Evolutionary conservation across 2,329 filamentous ascomycete genomes (phyloP).

Genomic region (Ascochyta clinopodiicola): DNA sequence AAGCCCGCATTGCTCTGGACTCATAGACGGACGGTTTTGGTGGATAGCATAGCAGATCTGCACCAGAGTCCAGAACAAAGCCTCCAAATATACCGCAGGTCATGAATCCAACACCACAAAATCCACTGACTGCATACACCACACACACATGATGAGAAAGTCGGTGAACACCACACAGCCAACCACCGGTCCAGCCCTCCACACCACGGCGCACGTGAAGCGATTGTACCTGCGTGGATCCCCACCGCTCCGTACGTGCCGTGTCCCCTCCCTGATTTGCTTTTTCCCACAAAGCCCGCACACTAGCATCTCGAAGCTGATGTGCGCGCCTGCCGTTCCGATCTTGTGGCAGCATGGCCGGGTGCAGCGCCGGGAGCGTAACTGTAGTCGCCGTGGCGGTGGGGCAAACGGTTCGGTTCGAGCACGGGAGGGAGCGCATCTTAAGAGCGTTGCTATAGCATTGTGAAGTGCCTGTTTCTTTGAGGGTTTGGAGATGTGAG

Average conservation of each 20-base stretch:
- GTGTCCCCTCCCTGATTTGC: background rate
- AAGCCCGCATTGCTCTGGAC: background rate
- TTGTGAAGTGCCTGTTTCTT: background rate
- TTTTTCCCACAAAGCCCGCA: slow-evolving; percentile 3
- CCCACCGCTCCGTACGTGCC: background rate
- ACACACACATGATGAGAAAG: background rate
- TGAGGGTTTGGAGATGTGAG: slow-evolving; percentile 2
- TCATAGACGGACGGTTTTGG: background rate
- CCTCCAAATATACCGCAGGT: background rate
- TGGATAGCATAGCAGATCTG: background rate
- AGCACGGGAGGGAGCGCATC: slow-evolving; percentile 1
- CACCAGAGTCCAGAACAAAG: background rate
- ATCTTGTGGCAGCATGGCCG: background rate
- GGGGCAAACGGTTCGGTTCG: slow-evolving; percentile 10
- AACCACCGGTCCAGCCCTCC: background rate
- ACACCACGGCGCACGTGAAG: slow-evolving; percentile 7
- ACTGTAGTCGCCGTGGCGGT: background rate
- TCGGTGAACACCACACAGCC: background rate
- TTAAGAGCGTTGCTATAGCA: slow-evolving; percentile 1
- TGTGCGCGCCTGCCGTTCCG: slow-evolving; percentile 3
- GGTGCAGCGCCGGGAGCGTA: background rate
- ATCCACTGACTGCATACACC: background rate
- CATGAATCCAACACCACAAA: background rate
- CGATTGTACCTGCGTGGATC: slow-evolving; percentile 11
- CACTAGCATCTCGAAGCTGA: background rate